phyloP scores from a whole-genome alignment of 345 rosid genomes.

The Limnanthes douglasii region DNA sequence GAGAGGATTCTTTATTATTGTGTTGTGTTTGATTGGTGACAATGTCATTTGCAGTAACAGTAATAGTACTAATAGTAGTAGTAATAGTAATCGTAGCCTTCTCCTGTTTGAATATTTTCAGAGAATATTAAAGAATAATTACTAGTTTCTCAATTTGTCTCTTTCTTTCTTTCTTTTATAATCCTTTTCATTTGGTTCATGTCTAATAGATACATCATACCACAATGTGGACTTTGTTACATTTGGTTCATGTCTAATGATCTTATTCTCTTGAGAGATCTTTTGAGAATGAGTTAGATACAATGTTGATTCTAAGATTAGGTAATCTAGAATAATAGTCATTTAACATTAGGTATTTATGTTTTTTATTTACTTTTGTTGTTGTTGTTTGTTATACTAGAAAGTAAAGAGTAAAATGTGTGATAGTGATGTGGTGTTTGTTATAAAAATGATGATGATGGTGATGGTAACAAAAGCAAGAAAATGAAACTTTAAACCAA shows the following conservation, averaged over 20 bases:
- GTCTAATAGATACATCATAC: background rate
- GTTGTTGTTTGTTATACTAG: slow-evolving; percentile 6
- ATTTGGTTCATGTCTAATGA: slow-evolving; percentile 7
- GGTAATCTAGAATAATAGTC: slow-evolving; percentile 10
- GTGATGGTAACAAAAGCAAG: background rate
- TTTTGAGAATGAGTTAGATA: slow-evolving; percentile 5
- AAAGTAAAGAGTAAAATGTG: slow-evolving; percentile 11
- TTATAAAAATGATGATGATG: background rate
- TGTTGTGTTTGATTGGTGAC: no score
- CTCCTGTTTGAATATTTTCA: no score
- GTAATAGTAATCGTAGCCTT: slow-evolving; percentile 7
- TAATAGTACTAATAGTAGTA: no score
- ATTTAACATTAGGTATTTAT: no score
- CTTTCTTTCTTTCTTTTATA: no score
- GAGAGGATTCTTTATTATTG: slow-evolving; percentile 1
- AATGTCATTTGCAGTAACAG: no score
- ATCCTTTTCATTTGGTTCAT: no score
- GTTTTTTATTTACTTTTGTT: slow-evolving; percentile 12
- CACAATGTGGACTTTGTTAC: slow-evolving; percentile 7
- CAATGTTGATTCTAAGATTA: slow-evolving; percentile 4
- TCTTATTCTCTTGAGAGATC: slow-evolving; percentile 7
- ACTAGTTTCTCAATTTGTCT: no score
- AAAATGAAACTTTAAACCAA: background rate
- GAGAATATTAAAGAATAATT: no score
- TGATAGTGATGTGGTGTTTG: no score